Evolutionary conservation across 306 rosid genomes (phyloP).

Genomic region (Malus orientalis): DNA sequence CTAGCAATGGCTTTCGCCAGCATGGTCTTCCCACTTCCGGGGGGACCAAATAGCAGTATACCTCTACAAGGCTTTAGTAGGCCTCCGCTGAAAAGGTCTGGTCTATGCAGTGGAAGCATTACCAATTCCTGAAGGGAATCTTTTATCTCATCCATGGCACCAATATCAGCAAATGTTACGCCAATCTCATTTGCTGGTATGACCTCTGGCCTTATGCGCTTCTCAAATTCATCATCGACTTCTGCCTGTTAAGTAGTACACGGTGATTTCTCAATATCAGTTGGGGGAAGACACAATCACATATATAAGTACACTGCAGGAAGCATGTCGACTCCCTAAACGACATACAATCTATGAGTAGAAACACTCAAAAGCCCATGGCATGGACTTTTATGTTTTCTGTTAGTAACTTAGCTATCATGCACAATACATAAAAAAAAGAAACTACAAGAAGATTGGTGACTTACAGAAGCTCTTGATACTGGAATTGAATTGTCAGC

Average conservation of each 20-base stretch:
- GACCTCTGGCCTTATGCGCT: slow-evolving; percentile 90
- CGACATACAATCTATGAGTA: not conserved
- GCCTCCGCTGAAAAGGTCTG: slow-evolving; percentile 93
- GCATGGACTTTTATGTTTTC: not conserved
- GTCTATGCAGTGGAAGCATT: slow-evolving; percentile 91
- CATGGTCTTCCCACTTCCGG: slow-evolving; percentile 99
- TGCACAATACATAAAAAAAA: too few relatives aligned
- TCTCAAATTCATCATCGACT: slow-evolving; percentile 91
- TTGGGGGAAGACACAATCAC: not conserved
- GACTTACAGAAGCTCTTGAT: slow-evolving; percentile 49
- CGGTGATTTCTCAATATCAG: slow-evolving; percentile 6
- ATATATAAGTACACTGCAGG: not conserved
- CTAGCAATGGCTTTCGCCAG: slow-evolving; percentile 93
- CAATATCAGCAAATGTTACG: slow-evolving; percentile 79
- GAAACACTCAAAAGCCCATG: not conserved
- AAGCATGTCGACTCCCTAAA: not conserved
- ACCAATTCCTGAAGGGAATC: slow-evolving; percentile 97
- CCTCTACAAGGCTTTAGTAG: slow-evolving; percentile 94
- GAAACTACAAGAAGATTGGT: not conserved
- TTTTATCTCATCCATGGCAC: slow-evolving; percentile 80
- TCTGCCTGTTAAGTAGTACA: slow-evolving; percentile 44
- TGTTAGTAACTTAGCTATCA: not conserved
- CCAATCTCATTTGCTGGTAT: slow-evolving; percentile 75
- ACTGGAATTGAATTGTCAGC: slow-evolving; percentile 38
- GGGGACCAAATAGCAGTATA: slow-evolving; percentile 86